Percentiles rank a stretch among this genome's conserved stretches.
phyloP scores from a whole-genome alignment of 2,329 filamentous ascomycete species.

The Diaporthe nobilis region DNA sequence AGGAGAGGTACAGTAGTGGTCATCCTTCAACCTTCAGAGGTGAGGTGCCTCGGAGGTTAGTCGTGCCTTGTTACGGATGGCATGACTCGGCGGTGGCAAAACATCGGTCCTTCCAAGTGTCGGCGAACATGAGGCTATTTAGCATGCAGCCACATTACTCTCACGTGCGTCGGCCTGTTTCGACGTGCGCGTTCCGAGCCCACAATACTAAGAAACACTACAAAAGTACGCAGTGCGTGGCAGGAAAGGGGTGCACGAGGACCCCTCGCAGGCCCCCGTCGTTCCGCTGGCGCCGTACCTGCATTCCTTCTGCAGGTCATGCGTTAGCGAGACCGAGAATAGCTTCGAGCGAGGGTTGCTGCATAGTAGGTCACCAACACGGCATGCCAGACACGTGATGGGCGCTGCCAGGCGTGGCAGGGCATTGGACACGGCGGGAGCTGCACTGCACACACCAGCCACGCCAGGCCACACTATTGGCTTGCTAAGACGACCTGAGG shows the following conservation, averaged over 20 bases:
- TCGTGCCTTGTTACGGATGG: neutral
- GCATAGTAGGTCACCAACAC: conserved; percentile 16
- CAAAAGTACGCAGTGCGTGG: conserved; percentile 11
- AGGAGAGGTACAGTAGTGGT: neutral
- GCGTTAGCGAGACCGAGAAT: conserved; percentile 40
- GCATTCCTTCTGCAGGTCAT: conserved; percentile 35
- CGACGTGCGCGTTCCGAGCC: conserved; percentile 13
- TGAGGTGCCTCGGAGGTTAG: conserved; percentile 1
- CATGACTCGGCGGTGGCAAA: conserved; percentile 23
- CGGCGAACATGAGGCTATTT: conserved; percentile 14
- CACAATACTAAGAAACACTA: neutral
- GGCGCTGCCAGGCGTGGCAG: neutral
- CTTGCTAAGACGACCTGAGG: conserved; percentile 23
- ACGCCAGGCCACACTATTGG: conserved; percentile 23
- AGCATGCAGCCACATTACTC: conserved; percentile 26
- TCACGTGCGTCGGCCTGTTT: conserved; percentile 22
- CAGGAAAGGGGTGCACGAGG: neutral
- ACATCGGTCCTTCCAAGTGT: neutral
- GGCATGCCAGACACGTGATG: conserved; percentile 35
- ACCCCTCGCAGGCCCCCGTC: neutral
- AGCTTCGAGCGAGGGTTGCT: conserved; percentile 11
- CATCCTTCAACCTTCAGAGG: neutral
- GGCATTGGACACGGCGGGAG: neutral
- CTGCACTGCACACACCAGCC: conserved; percentile 9
- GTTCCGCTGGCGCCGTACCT: conserved; percentile 34